These are phyloP conservation scores for Saccharomycopsis sp. DNA, from an alignment of 805 yeast species.

Conservation along the genomic window DNA sequence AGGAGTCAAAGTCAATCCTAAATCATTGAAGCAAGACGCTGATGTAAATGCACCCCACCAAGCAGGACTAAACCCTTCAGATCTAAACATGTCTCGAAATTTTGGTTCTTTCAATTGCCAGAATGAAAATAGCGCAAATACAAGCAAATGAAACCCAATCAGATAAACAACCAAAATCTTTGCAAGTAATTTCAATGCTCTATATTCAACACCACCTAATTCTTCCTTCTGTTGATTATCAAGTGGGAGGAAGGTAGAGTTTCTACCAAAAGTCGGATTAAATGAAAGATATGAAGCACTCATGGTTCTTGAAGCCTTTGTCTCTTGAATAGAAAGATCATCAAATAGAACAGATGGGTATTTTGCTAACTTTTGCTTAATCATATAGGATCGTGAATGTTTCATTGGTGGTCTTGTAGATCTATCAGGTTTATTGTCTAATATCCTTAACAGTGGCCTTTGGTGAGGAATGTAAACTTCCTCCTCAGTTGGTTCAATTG, in stretches of 20 bases:
- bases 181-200: constrained; percentile 74
- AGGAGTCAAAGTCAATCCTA: constrained; percentile 78
- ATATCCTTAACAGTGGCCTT: too few relatives aligned
- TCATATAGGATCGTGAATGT: constrained; percentile 1
- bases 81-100: constrained; percentile 39
- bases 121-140: constrained; percentile 46
- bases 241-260: constrained; percentile 81
- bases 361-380: constrained; percentile 11
- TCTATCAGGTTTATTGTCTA: constrained; percentile 14
- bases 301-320: constrained; percentile 29
- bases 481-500: too few relatives aligned
- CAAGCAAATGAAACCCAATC: constrained; percentile 64
- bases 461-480: too few relatives aligned
- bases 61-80: constrained; percentile 59
- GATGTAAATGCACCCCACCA: constrained; percentile 95
- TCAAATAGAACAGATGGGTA: constrained; percentile 21
- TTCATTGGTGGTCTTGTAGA: background rate
- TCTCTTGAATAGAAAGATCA: constrained; percentile 13
- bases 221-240: constrained; percentile 85
- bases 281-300: constrained; percentile 74
- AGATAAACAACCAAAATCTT: constrained; percentile 61
- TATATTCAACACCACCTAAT: constrained; percentile 94
- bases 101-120: constrained; percentile 44
- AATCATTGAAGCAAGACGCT: constrained; percentile 73
- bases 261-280: constrained; percentile 87